phyloP scores from a whole-genome alignment of 83 land plant species.

The Isoetes engelmannii region DNA sequence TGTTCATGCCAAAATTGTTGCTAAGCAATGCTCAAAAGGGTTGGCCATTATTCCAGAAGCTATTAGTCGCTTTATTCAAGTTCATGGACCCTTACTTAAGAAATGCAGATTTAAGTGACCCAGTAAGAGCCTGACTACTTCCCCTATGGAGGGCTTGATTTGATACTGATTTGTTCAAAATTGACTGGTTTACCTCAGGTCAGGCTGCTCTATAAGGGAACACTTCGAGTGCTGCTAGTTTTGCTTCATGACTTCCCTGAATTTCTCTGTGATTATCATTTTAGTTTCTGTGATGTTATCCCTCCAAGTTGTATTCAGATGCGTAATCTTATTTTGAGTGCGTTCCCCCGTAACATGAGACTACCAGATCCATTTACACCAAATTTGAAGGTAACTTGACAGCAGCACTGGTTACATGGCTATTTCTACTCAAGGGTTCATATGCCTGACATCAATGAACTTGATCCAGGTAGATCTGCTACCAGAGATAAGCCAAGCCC shows the following conservation, averaged over 20 bases:
- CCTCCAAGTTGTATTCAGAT: conserved; percentile 93
- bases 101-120: conserved; percentile 77
- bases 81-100: conserved; percentile 95
- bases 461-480: conserved; percentile 78
- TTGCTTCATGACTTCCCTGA: conserved; percentile 96
- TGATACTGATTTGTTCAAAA: too few relatives aligned
- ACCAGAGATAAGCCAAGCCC: conserved; percentile 76
- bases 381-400: conserved; percentile 63
- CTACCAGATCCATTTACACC: conserved; percentile 98
- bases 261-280: conserved; percentile 92
- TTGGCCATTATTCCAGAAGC: conserved; percentile 78
- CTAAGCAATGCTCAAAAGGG: conserved; percentile 73
- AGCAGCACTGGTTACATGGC: neutral
- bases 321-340: conserved; percentile 94
- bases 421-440: neutral
- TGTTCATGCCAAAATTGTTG: conserved; percentile 92
- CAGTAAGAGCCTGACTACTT: conserved; percentile 38
- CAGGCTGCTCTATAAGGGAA: conserved; percentile 86
- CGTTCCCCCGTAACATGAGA: conserved; percentile 95
- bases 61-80: conserved; percentile 77
- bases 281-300: conserved; percentile 98
- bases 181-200: conserved; percentile 39
- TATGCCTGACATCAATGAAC: neutral
- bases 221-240: conserved; percentile 75
- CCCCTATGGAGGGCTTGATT: too few relatives aligned